Evolutionary conservation across 495 filamentous ascomycete genomes (phyloP).

Genomic region (Friedmanniomyces simplex): DNA sequence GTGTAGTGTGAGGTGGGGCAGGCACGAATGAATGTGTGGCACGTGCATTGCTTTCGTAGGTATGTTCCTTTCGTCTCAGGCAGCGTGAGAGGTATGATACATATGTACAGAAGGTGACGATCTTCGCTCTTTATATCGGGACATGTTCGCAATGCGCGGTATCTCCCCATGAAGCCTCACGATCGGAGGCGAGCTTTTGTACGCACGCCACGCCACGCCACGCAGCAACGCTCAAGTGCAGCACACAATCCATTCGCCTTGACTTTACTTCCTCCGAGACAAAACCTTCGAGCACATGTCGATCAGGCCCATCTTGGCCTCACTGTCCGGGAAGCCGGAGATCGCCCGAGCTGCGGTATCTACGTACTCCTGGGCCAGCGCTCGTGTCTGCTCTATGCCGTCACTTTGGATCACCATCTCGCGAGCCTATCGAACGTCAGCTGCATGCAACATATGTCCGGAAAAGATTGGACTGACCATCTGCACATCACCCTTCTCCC

Average conservation of each 20-base stretch:
- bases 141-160: not conserved
- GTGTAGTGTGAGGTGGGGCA: not conserved
- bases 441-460: not conserved
- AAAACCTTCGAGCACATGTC: too few relatives aligned
- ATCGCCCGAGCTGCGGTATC: conserved; percentile 81
- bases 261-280: conserved; percentile 66
- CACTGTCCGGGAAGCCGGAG: conserved; percentile 71
- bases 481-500: conserved; percentile 68
- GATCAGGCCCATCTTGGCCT: conserved; percentile 81
- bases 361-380: conserved; percentile 79
- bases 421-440: conserved; percentile 51
- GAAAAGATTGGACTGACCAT: conserved; percentile 46
- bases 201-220: too few relatives aligned
- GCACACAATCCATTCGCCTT: not conserved
- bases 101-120: too few relatives aligned
- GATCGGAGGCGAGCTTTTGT: not conserved
- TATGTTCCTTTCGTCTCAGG: too few relatives aligned
- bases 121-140: too few relatives aligned
- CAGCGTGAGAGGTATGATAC: not conserved
- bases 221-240: not conserved
- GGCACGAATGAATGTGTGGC: too few relatives aligned
- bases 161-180: too few relatives aligned
- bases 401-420: conserved; percentile 71
- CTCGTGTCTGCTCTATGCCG: conserved; percentile 82
- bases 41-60: too few relatives aligned